Evolutionary conservation across 371 early-diverging fungal species (phyloP), one percentile per base, ranked within the genome.

Genomic region (Mucor circinelloides): DNA sequence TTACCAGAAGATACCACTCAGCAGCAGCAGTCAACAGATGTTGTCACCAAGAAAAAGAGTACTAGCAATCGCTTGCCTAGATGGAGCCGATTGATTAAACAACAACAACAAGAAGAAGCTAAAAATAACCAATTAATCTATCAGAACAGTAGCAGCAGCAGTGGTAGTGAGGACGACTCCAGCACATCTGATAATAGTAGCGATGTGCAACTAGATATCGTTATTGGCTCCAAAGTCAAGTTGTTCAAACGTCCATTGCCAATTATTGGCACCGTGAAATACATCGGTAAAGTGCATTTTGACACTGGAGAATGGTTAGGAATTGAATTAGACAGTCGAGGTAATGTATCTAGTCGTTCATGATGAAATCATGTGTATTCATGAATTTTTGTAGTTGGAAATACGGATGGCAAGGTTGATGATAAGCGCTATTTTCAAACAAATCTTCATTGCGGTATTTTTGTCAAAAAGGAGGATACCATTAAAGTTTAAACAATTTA

Each of bases 321-420:
- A 6, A 76, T 82, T 34, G 83, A 82, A 66, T 66, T 82, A 21
- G 73, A 76, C 50, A 63, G 72, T 46, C 69, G 78, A 72, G 82
- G 82, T 82, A 76, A 61, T 38, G 42, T 5, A 44, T 46, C 23
- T 13, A 1, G 13, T 36, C 13, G 36, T 36, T 13, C 36, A 36
- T 36, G 13, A 36, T 36, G 36, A 23, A 10, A 36, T 31, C 8
- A 3, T 38, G 5, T 30, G 30, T 9, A 19, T 19, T 12, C 6
- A 55, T 36, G 13, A 36, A 12, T 5, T 4, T 36, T 5, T 13
- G 4, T 15, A 82, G 83, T 82, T 25, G 83, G 83, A 6, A 76
- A 75, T 55, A 78, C 69, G 21, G 76, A 82, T 60, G 83, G 83
- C 3, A 70, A 69, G n/a, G 34, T 75, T 7, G 75, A 78, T 15